Conservation (phyloP, 75 land plant genomes). For the Ceratopteris richardii region DNA sequence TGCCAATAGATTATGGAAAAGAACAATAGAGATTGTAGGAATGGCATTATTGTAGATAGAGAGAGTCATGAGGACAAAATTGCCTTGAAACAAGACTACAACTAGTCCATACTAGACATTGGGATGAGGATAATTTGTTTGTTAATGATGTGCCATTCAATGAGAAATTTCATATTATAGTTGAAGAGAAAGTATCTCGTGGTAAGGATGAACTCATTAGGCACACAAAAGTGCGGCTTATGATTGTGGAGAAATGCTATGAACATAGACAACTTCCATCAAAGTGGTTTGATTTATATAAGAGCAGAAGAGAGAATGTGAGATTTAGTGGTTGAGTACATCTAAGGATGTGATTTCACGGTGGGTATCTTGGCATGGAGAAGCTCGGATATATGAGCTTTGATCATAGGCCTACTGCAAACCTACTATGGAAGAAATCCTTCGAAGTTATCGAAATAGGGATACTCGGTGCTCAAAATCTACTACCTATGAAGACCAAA, state of each 20-base stretch:
- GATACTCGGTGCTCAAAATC: constrained; percentile 21
- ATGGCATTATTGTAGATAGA: no score
- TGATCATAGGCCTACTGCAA: constrained; percentile 34
- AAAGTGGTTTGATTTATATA: constrained; percentile 51
- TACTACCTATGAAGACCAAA: constrained; percentile 39
- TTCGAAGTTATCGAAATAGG: constrained; percentile 39
- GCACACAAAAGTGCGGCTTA: not conserved
- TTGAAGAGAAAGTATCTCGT: constrained; percentile 3
- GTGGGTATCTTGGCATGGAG: constrained; percentile 46
- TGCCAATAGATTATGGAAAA: no score
- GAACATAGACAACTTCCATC: constrained; percentile 28
- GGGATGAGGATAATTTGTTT: constrained; percentile 29
- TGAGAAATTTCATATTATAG: constrained; percentile 8
- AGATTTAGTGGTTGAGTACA: constrained; percentile 32
- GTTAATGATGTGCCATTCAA: constrained; percentile 7
- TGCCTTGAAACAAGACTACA: not conserved
- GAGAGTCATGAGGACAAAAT: not conserved
- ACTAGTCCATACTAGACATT: constrained; percentile 36
- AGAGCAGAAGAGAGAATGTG: constrained; percentile 60
- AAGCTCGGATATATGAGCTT: constrained; percentile 32
- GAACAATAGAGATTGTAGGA: no score
- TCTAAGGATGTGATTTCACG: constrained; percentile 30
- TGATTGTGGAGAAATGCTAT: not conserved
- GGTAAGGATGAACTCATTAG: constrained; percentile 17
- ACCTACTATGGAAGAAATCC: constrained; percentile 27